Evolutionary conservation across 768 basidiomycete genomes (phyloP).

Genomic region (Tubosaeta brunneosetosa): DNA sequence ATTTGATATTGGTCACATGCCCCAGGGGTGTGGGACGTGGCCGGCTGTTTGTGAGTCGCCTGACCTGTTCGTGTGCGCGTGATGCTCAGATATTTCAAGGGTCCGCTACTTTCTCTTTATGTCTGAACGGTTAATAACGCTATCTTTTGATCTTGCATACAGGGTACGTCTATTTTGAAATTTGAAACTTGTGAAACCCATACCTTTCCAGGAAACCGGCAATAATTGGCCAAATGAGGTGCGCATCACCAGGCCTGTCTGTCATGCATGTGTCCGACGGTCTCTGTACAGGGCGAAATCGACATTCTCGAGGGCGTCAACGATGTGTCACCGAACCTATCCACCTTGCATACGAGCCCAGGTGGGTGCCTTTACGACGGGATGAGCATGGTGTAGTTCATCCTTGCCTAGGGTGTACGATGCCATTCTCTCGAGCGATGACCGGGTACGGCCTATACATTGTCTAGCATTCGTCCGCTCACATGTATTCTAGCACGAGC

Average conservation of each 20-base stretch:
- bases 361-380: constrained; percentile 6
- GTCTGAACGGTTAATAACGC: background rate
- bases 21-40: constrained; percentile 38
- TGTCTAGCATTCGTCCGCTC: background rate
- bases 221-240: constrained; percentile 23
- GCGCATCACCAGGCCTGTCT: background rate
- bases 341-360: constrained; percentile 28
- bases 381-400: background rate
- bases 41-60: constrained; percentile 30
- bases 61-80: background rate
- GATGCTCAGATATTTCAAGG: constrained; percentile 13
- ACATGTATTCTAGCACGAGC: constrained; percentile 9
- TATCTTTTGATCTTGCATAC: background rate
- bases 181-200: background rate
- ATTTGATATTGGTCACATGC: constrained; percentile 37
- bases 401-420: constrained; percentile 22
- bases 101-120: constrained; percentile 13
- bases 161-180: constrained; percentile 20
- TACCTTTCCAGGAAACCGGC: constrained; percentile 22
- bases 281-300: constrained; percentile 22
- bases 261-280: background rate
- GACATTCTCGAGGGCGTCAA: constrained; percentile 35
- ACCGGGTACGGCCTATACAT: constrained; percentile 25
- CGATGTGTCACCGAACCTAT: constrained; percentile 22
- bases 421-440: constrained; percentile 27